phyloP scores from a whole-genome alignment of 129 eudicot genomes.

The Tagetes erecta region DNA sequence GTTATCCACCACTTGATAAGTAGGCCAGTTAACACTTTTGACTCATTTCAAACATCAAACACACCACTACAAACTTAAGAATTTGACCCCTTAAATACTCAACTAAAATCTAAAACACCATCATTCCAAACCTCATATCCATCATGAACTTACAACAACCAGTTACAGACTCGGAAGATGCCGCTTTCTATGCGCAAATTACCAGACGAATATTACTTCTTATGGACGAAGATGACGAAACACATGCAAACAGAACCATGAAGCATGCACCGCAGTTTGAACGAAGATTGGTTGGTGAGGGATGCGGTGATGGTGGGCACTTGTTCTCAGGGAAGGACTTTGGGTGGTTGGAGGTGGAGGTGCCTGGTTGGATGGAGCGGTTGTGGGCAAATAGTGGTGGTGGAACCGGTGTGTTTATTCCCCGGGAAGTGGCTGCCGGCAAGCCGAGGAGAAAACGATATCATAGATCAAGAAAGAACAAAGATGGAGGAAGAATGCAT shows the following conservation, averaged over 20 bases:
- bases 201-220: conserved; percentile 49
- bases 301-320: neutral
- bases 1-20: conserved; percentile 12
- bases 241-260: neutral
- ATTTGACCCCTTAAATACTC: neutral
- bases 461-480: neutral
- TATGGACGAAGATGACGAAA: conserved; percentile 47
- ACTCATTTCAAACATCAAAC: too few relatives aligned
- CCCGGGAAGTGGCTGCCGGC: conserved; percentile 28
- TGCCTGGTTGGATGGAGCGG: conserved; percentile 49
- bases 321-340: conserved; percentile 20
- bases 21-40: conserved; percentile 14
- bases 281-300: neutral
- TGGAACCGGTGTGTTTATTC: conserved; percentile 88
- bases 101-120: neutral
- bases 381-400: conserved; percentile 46
- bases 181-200: conserved; percentile 48
- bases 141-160: neutral
- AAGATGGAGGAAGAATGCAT: conserved; percentile 10
- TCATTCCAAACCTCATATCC: neutral
- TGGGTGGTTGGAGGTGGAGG: conserved; percentile 35
- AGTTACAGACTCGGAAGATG: conserved; percentile 31
- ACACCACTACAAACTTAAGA: neutral
- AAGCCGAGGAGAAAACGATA: conserved; percentile 7
- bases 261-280: neutral